phyloP scores from a whole-genome alignment of 2,329 filamentous ascomycete genomes.

The Sarocladium oryzae region DNA sequence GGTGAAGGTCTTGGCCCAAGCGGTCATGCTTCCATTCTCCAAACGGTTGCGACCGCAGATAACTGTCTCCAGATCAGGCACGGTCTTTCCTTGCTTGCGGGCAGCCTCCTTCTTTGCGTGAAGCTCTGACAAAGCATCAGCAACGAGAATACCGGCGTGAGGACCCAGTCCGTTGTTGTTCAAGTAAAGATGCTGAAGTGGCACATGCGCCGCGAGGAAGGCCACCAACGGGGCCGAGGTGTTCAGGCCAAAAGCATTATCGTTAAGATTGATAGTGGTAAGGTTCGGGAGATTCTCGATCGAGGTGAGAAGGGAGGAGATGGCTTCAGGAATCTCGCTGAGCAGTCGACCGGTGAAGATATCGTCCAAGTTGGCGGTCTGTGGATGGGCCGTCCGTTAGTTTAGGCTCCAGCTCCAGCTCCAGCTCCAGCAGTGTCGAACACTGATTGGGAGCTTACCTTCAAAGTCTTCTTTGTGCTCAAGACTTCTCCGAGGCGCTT shows the following conservation, averaged over 20 bases:
- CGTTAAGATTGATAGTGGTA: constrained; percentile 88
- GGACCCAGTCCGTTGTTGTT: constrained; percentile 98
- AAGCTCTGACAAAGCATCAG: constrained; percentile 76
- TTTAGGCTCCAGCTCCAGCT: too few relatives aligned
- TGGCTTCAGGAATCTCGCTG: constrained; percentile 85
- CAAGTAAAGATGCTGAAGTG: constrained; percentile 87
- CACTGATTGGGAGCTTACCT: constrained; percentile 49
- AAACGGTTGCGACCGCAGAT: constrained; percentile 94
- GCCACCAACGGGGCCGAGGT: constrained; percentile 87
- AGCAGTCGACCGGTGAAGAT: constrained; percentile 95
- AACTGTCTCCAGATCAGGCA: constrained; percentile 87
- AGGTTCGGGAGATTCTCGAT: constrained; percentile 81
- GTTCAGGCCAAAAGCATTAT: constrained; percentile 96
- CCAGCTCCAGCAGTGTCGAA: too few relatives aligned
- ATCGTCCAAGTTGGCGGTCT: constrained; percentile 86
- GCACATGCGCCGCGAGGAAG: constrained; percentile 82
- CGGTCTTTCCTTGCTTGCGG: constrained; percentile 61
- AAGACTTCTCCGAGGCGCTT: constrained; percentile 79
- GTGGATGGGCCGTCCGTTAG: constrained; percentile 9
- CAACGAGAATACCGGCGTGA: constrained; percentile 80
- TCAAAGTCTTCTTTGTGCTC: constrained; percentile 73
- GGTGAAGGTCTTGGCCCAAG: constrained; percentile 84
- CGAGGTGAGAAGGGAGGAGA: constrained; percentile 77
- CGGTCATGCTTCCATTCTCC: constrained; percentile 92
- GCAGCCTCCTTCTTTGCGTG: constrained; percentile 79